These are phyloP conservation scores for Raphanus raphanistrum DNA, from an alignment of 345 rosid species.

Conservation along the genomic window DNA sequence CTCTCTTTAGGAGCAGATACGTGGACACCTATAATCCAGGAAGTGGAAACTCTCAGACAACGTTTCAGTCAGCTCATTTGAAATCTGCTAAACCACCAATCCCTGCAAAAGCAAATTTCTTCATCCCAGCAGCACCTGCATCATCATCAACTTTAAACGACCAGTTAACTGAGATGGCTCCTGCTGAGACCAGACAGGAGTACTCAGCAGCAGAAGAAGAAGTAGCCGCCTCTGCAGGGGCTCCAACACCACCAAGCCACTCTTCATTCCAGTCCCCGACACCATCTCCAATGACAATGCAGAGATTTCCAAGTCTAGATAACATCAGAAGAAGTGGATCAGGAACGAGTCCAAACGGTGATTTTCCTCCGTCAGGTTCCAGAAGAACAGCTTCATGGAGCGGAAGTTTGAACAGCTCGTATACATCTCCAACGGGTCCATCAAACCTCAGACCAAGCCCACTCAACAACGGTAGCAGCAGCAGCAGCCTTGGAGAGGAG, in stretches of 20 bases:
- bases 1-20: constrained; percentile 25
- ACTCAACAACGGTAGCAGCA: constrained; percentile 45
- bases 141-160: constrained; percentile 44
- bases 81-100: constrained; percentile 73
- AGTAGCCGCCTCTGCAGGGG: constrained; percentile 12
- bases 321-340: constrained; percentile 47
- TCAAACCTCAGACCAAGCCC: constrained; percentile 36
- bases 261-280: constrained; percentile 43
- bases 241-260: constrained; percentile 37
- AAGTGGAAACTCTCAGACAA: constrained; percentile 71
- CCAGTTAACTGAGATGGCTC: constrained; percentile 46
- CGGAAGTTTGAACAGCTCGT: constrained; percentile 56
- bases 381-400: constrained; percentile 92
- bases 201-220: constrained; percentile 31
- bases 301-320: constrained; percentile 56
- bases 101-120: constrained; percentile 73
- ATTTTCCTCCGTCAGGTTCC: constrained; percentile 40
- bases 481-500: constrained; percentile 68
- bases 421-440: constrained; percentile 35
- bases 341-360: constrained; percentile 32
- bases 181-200: constrained; percentile 52
- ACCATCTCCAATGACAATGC: constrained; percentile 33
- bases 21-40: constrained; percentile 52
- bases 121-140: constrained; percentile 63
- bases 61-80: constrained; percentile 65